Conservation (phyloP, 2,329 filamentous ascomycete genomes). For the Aureobasidium sp. region DNA sequence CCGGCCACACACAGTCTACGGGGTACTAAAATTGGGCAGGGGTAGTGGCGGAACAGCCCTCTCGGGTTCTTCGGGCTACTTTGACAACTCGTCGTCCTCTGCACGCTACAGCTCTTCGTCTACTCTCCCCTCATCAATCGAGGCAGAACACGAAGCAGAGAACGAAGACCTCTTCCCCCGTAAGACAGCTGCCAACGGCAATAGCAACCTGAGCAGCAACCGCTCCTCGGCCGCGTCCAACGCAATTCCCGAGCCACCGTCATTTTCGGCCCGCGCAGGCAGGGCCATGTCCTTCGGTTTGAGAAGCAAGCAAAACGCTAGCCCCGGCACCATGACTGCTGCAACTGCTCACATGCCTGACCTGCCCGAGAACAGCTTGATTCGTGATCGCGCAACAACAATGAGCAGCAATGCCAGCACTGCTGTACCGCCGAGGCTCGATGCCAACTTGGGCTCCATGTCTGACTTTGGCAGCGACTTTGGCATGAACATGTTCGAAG, state of each 20-base stretch:
- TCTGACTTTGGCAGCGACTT: constrained; percentile 27
- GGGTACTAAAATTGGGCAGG: constrained; percentile 30
- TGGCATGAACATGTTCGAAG: constrained; percentile 28
- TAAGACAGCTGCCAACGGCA: constrained; percentile 29
- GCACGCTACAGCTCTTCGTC: constrained; percentile 47
- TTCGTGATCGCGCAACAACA: constrained; percentile 34
- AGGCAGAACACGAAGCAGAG: constrained; percentile 30
- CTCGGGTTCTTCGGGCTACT: constrained; percentile 37
- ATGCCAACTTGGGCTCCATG: constrained; percentile 20
- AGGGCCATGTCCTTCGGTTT: constrained; percentile 46
- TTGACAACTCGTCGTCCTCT: constrained; percentile 34
- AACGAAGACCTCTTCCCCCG: constrained; percentile 28
- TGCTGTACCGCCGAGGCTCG: constrained; percentile 25
- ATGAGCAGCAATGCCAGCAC: constrained; percentile 33
- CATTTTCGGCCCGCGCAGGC: constrained; percentile 34
- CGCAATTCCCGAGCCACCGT: constrained; percentile 16
- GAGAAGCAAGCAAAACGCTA: constrained; percentile 24
- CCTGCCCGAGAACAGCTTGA: constrained; percentile 14
- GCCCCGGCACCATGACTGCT: background rate
- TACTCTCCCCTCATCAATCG: constrained; percentile 47
- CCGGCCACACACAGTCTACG: constrained; percentile 30
- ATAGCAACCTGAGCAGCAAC: constrained; percentile 30
- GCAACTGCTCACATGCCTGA: constrained; percentile 7
- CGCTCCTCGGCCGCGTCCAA: constrained; percentile 16
- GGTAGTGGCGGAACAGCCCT: constrained; percentile 42